A percentile compares a stretch with the other conserved stretches of the same genome.
These are phyloP conservation scores for Apiotrichum sp. DNA, from an alignment of 1,284 basidiomycete species.

Conservation along the genomic window DNA sequence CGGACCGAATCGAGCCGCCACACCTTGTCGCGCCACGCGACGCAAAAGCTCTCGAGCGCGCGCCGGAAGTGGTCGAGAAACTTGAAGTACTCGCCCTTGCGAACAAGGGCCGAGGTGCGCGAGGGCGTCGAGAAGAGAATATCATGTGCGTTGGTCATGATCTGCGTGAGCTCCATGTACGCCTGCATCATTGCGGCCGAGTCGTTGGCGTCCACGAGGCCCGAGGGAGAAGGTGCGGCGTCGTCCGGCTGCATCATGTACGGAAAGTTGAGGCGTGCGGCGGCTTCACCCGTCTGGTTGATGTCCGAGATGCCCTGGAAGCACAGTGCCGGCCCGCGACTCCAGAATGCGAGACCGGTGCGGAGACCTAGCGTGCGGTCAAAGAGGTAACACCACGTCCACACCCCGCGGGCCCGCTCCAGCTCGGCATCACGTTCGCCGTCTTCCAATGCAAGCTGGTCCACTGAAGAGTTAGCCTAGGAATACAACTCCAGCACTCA, in stretches of 20 bases:
- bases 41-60: conserved; percentile 31
- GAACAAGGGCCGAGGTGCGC: conserved; percentile 42
- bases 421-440: conserved; percentile 32
- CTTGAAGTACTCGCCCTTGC: conserved; percentile 48
- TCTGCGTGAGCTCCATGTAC: conserved; percentile 46
- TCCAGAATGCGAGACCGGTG: conserved; percentile 49
- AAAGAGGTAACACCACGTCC: conserved; percentile 50
- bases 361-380: conserved; percentile 47
- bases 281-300: conserved; percentile 40
- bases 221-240: neutral
- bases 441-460: conserved; percentile 40
- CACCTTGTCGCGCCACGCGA: conserved; percentile 35
- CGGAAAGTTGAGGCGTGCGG: conserved; percentile 45
- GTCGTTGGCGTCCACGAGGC: conserved; percentile 18
- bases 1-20: conserved; percentile 33
- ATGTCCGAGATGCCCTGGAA: conserved; percentile 44
- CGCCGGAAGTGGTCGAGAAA: conserved; percentile 42
- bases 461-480: conserved; percentile 21
- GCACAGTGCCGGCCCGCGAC: conserved; percentile 45
- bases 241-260: conserved; percentile 29
- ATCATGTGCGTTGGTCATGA: conserved; percentile 49
- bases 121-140: conserved; percentile 46
- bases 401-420: conserved; percentile 45
- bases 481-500: conserved; percentile 17
- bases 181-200: conserved; percentile 40